Evolutionary conservation across 1,284 basidiomycete species (phyloP), one percentile per base, ranked within the genome.

Genomic region (Ustilago crameri): DNA sequence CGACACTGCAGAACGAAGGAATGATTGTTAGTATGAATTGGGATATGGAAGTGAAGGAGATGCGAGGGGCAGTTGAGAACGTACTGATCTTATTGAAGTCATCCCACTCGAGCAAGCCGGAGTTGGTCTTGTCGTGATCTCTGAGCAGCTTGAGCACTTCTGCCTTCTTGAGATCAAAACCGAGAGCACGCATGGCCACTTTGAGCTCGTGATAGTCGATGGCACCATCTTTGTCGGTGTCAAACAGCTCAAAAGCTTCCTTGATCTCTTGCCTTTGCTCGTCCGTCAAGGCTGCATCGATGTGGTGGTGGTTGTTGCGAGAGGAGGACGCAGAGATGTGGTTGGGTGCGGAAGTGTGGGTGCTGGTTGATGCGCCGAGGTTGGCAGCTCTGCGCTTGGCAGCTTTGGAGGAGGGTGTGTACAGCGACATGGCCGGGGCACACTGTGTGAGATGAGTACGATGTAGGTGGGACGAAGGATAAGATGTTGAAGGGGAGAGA

Each of bases 171-270:
- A 97, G 85, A 84, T 98, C 96, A 82, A 98, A 98, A 0, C 96
- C 96, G 45, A 99, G 86, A 4, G 96, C 96, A 46, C 96, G 88
- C 92, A 99, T 94, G 43, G 95, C 94, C 73, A 99, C 96, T 84
- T 98, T 98, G 78, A 98, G 88, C 84, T 99, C 96, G 85, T 98
- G 95, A 85, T 98, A 98, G 65, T 82, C 82, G 46, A 84, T 77
- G 14, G 82, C 90, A n/a, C 93, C 93, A 81, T 98, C 95, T 87
- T 97, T 97, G 87, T 98, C 95, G 32, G 93, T 93, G 85, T 98
- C 96, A 82, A 99, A 99, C 57, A 98, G 89, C 84, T 98, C 95
- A 82, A 99, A 99, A 0, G 96, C 96, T 83, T 99, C 96, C 83
- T 94, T 94, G 76, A 98, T 96, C 85, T 99, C 95, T 81, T 93